Percentiles rank a stretch among this genome's conserved stretches.
Conservation (phyloP, 352 stramenopile genomes). For the Globisporangium alternatum region DNA sequence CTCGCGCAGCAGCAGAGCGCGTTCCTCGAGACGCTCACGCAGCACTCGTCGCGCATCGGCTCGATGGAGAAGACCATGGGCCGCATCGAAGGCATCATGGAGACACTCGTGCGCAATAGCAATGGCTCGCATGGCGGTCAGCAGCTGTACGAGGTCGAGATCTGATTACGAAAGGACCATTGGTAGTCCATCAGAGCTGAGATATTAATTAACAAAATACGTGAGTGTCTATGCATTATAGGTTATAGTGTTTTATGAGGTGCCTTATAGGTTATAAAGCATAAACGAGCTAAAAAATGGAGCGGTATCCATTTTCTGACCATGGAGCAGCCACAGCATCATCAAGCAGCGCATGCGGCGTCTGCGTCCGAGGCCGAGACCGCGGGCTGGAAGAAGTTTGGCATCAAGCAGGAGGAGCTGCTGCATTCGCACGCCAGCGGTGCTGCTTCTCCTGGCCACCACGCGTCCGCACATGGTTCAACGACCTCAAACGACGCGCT, state of each 20-base stretch:
- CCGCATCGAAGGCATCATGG: slow-evolving; percentile 41
- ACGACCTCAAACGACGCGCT: not conserved
- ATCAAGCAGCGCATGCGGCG: slow-evolving; percentile 8
- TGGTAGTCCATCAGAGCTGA: not conserved
- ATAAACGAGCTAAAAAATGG: not conserved
- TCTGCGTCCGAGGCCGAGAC: slow-evolving; percentile 24
- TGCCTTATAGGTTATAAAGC: too few relatives aligned
- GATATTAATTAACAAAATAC: too few relatives aligned
- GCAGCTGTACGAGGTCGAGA: slow-evolving; percentile 8
- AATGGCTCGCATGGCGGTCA: not conserved
- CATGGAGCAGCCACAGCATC: slow-evolving; percentile 10
- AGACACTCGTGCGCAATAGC: not conserved
- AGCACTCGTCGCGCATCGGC: slow-evolving; percentile 51
- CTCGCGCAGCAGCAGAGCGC: slow-evolving; percentile 50
- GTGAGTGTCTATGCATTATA: too few relatives aligned
- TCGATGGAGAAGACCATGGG: slow-evolving; percentile 47
- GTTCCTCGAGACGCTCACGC: slow-evolving; percentile 36
- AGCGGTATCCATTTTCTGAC: slow-evolving; percentile 2
- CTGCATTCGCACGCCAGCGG: slow-evolving; percentile 2
- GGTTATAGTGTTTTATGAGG: not conserved
- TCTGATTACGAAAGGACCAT: not conserved
- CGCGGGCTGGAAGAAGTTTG: slow-evolving; percentile 26
- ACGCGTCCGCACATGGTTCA: not conserved
- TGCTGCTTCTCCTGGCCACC: not conserved
- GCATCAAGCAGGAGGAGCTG: slow-evolving; percentile 28